phyloP scores from a whole-genome alignment of 2,329 filamentous ascomycete genomes.

The Lachnellula occidentalis region DNA sequence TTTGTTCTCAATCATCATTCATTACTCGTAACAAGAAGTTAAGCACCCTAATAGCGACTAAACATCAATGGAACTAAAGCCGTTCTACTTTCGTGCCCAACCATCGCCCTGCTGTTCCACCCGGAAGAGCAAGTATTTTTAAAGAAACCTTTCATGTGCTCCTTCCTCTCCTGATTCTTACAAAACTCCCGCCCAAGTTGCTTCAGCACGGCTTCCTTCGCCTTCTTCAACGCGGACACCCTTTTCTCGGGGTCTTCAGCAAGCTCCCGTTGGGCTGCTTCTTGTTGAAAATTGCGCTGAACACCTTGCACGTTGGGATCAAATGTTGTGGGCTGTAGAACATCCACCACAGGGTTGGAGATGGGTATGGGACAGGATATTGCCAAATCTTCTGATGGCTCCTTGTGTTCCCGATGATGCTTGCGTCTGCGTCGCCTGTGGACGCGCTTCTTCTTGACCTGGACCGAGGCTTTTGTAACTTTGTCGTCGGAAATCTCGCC shows the following conservation, averaged over 20 bases:
- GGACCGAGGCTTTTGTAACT: constrained; percentile 11
- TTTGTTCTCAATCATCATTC: constrained; percentile 16
- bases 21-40: constrained; percentile 18
- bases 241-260: constrained; percentile 53
- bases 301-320: constrained; percentile 47
- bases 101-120: constrained; percentile 18
- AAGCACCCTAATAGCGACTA: constrained; percentile 34
- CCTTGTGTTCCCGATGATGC: constrained; percentile 32
- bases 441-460: constrained; percentile 42
- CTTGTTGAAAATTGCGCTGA: constrained; percentile 52
- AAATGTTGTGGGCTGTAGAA: constrained; percentile 54
- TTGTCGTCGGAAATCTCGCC: constrained; percentile 5
- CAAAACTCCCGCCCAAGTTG: constrained; percentile 52
- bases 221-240: constrained; percentile 49
- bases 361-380: constrained; percentile 26
- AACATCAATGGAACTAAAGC: constrained; percentile 57
- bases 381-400: constrained; percentile 9
- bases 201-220: constrained; percentile 54
- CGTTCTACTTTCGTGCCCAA: constrained; percentile 44
- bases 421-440: constrained; percentile 29
- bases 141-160: constrained; percentile 19
- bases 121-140: constrained; percentile 24
- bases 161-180: constrained; percentile 23
- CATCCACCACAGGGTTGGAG: constrained; percentile 19
- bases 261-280: constrained; percentile 49